A percentile compares a stretch with the other conserved stretches of the same genome.
phyloP scores from a whole-genome alignment of 2,329 filamentous ascomycete genomes.

The Pseudocercospora pini-densiflorae region DNA sequence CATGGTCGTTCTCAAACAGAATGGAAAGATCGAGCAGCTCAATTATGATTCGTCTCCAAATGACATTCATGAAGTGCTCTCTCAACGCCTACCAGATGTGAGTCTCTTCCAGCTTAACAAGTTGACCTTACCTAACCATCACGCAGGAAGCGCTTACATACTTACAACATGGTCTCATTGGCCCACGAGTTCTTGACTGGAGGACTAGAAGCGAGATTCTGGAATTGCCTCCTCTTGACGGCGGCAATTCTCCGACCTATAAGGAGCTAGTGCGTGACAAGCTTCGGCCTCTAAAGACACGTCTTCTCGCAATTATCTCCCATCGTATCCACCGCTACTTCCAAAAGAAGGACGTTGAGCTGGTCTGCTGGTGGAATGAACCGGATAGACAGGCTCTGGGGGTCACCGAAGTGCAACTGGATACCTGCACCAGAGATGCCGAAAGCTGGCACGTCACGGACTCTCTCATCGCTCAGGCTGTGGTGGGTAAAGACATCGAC shows the following conservation, averaged over 20 bases:
- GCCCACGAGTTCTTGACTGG: conserved; percentile 78
- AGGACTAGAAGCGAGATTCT: conserved; percentile 79
- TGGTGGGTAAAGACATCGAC: conserved; percentile 24
- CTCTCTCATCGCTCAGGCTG: conserved; percentile 24
- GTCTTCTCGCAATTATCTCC: conserved; percentile 77
- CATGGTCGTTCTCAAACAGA: conserved; percentile 77
- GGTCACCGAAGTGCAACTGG: conserved; percentile 30
- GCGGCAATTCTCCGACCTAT: conserved; percentile 79
- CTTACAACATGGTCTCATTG: conserved; percentile 79
- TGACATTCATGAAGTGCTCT: conserved; percentile 88
- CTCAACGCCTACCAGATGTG: conserved; percentile 74
- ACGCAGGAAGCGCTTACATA: conserved; percentile 83
- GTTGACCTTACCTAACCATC: background rate
- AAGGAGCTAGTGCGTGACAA: conserved; percentile 75
- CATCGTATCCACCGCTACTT: conserved; percentile 83
- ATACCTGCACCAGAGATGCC: conserved; percentile 35
- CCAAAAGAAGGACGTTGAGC: conserved; percentile 74
- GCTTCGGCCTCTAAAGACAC: conserved; percentile 74
- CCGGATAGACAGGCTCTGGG: conserved; percentile 59
- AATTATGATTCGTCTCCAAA: conserved; percentile 74
- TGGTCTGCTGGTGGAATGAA: conserved; percentile 83
- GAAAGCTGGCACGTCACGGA: conserved; percentile 74
- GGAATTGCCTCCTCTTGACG: conserved; percentile 83
- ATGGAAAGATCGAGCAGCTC: conserved; percentile 77
- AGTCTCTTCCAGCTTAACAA: background rate